Percentiles rank a stretch among this genome's conserved stretches.
Evolutionary conservation across 192 early-diverging fungal species (phyloP).

Genomic region (Podila epicladia): DNA sequence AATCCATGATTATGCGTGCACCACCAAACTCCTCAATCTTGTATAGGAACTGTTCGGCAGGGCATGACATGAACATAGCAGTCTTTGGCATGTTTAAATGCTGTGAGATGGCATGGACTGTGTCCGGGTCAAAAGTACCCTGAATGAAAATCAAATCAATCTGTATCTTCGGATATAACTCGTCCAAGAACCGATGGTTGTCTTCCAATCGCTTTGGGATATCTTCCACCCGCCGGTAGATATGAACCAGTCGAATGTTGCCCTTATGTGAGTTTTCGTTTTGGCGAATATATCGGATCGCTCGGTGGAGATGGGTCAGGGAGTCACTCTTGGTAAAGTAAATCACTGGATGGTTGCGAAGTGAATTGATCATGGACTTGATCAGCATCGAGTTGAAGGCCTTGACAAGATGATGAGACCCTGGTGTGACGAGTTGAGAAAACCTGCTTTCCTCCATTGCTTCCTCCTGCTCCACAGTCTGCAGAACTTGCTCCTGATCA

Average conservation of each 20-base stretch:
- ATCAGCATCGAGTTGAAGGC: conserved; percentile 13
- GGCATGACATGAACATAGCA: conserved; percentile 57
- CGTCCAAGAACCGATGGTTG: conserved; percentile 65
- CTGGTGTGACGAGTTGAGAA: conserved; percentile 12
- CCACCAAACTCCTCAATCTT: conserved; percentile 54
- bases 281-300: conserved; percentile 57
- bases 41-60: conserved; percentile 40
- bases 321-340: conserved; percentile 69
- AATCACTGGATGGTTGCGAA: conserved; percentile 55
- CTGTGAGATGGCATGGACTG: conserved; percentile 51
- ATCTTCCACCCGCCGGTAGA: conserved; percentile 37
- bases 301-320: conserved; percentile 66
- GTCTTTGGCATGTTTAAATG: conserved; percentile 50
- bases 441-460: neutral
- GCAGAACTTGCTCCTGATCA: neutral
- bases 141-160: conserved; percentile 58
- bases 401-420: conserved; percentile 10
- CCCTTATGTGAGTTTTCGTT: conserved; percentile 51
- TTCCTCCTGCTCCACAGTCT: conserved; percentile 5
- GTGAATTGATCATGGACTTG: conserved; percentile 42
- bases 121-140: conserved; percentile 52
- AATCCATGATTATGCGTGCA: conserved; percentile 56
- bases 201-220: conserved; percentile 64
- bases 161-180: conserved; percentile 60
- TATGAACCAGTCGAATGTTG: conserved; percentile 61